These are phyloP conservation scores for Spathaspora boniae DNA, from an alignment of 805 yeast genomes.

Conservation along the genomic window DNA sequence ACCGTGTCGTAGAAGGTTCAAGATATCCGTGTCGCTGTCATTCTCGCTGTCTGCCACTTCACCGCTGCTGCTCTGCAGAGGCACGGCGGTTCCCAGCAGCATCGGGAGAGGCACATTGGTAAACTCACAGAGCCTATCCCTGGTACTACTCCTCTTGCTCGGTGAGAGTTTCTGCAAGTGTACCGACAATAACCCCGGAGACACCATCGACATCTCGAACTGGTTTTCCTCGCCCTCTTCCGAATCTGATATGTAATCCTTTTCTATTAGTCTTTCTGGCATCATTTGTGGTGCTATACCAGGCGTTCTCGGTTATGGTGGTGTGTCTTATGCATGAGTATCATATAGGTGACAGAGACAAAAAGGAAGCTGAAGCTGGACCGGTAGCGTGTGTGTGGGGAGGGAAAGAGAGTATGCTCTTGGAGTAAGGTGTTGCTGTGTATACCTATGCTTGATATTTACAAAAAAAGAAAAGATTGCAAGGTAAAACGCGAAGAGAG, in stretches of 20 bases:
- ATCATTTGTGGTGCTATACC: background rate
- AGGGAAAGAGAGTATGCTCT: too few relatives aligned
- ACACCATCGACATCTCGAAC: conserved; percentile 12
- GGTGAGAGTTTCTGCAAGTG: conserved; percentile 7
- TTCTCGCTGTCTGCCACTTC: conserved; percentile 7
- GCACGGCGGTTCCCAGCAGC: too few relatives aligned
- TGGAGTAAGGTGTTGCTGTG: too few relatives aligned
- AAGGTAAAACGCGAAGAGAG: too few relatives aligned
- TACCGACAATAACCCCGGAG: conserved; percentile 6
- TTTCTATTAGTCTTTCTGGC: conserved; percentile 4
- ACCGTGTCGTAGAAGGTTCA: background rate
- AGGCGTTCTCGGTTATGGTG: too few relatives aligned
- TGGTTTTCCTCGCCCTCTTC: conserved; percentile 20
- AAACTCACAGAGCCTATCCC: background rate
- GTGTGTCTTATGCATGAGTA: too few relatives aligned
- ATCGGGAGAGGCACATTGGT: background rate
- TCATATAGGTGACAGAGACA: too few relatives aligned
- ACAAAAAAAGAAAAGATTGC: too few relatives aligned
- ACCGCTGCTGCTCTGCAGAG: conserved; percentile 1
- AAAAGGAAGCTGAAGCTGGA: too few relatives aligned
- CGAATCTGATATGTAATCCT: conserved; percentile 25
- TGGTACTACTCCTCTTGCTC: background rate
- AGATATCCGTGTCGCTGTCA: conserved; percentile 4
- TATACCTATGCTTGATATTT: too few relatives aligned
- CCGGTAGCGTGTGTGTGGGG: too few relatives aligned